Evolutionary conservation across 1,139 yeast genomes (phyloP), one percentile per base, ranked within the genome.

Genomic region (Candida sp.): DNA sequence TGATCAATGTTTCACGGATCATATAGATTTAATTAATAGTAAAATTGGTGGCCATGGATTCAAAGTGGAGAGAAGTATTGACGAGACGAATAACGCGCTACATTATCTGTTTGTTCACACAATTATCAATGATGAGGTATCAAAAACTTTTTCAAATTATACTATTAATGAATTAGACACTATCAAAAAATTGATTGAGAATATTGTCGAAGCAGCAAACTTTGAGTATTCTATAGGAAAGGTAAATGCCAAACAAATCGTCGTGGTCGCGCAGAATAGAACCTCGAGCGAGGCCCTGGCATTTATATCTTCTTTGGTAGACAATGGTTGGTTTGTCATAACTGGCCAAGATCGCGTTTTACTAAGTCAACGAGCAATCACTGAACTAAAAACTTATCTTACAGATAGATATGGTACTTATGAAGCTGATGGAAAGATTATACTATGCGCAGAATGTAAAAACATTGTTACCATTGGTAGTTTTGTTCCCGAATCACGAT

Each of bases 381-480:
- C 75, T 7, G 88, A 82, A 49, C 61, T 82, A 42, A 68, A 70
- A 43, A 57, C 59, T 30, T 77, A 70, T 50, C 55, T 82, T 38
- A 53, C 69, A 6, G 75, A 68, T 22, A 67, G 77, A 23, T 75
- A 66, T 49, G 56, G 57, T 11, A 48, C 49, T 2, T 60, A 54
- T 7, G 52, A 56, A 4, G 59, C 60, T 4, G 61, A 62, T 29
- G 84, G 81, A 2, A 65, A 71, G 22, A 55, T 82, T 1, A 58
- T 69, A 5, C 33, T 55, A 8, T 84, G 91, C 53, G 50, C 53
- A 23, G 81, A 77, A 19, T 84, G 90, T 58, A 61, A 66, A n/a
- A 79, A 75, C 32, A 61, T 82, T 11, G 78, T 81, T 5, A 82
- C 87, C 0, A 49, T 73, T 40, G 90, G 90, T 0, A 73, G 79